Percentiles rank a stretch among this genome's conserved stretches.
Evolutionary conservation across 2,329 filamentous ascomycete genomes (phyloP).

Genomic region (Aspergillus aculeatus): DNA sequence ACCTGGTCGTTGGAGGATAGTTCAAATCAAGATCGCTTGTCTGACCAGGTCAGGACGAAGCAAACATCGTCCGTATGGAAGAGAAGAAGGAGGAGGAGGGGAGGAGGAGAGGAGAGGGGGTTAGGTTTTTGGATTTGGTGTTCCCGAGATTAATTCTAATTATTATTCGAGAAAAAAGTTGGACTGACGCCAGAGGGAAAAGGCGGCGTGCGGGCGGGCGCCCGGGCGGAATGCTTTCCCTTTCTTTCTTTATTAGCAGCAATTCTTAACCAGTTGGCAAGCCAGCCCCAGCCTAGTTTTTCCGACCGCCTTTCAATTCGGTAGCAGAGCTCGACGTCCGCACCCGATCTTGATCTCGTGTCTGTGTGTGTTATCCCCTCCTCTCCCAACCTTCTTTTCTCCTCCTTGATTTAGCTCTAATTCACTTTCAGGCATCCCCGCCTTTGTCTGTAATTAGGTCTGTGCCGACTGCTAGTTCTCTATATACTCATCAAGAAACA

Average conservation of each 20-base stretch:
- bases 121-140: neutral
- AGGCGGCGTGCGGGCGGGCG: slow-evolving; percentile 12
- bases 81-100: no score
- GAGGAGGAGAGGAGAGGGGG: neutral
- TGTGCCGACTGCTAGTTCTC: slow-evolving; percentile 3
- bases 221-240: neutral
- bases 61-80: neutral
- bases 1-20: neutral
- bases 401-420: slow-evolving; percentile 16
- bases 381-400: slow-evolving; percentile 18
- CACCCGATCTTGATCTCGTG: slow-evolving; percentile 14
- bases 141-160: neutral
- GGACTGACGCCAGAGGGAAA: slow-evolving; percentile 11
- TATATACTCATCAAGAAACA: neutral
- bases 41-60: slow-evolving; percentile 3
- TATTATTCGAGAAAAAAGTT: slow-evolving; percentile 19
- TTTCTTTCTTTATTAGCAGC: neutral
- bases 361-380: slow-evolving; percentile 11
- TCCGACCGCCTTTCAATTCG: slow-evolving; percentile 39
- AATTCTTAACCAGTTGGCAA: no score
- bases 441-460: slow-evolving; percentile 19
- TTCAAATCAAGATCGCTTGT: neutral
- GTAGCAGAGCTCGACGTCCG: slow-evolving; percentile 26
- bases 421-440: slow-evolving; percentile 18
- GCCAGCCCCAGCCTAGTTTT: slow-evolving; percentile 29